These are phyloP conservation scores for Calamus simplicifolius DNA, from an alignment of 176 grass and related monocot species.

Conservation along the genomic window DNA sequence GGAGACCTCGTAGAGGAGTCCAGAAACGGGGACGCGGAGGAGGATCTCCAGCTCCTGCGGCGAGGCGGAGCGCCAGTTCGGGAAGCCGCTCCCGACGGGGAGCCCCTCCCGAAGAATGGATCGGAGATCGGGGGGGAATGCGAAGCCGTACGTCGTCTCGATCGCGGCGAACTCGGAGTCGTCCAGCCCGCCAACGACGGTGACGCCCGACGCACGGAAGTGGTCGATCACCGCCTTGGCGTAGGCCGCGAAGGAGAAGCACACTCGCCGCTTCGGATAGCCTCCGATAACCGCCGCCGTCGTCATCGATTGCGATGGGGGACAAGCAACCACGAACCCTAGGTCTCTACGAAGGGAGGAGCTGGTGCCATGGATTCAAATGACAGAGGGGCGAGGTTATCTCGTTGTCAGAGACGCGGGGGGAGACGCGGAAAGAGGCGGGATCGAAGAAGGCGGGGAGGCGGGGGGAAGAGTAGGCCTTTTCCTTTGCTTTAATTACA, in stretches of 20 bases:
- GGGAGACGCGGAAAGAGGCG: no score
- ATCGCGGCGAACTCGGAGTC: conserved; percentile 1
- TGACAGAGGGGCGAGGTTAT: no score
- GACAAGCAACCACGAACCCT: no score
- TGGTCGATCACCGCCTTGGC: conserved; percentile 7
- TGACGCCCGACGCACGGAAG: conserved; percentile 3
- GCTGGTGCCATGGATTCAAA: no score
- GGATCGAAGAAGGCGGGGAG: no score
- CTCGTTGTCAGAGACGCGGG: no score
- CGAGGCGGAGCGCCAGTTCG: conserved; percentile 18
- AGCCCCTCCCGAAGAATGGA: conserved; percentile 14
- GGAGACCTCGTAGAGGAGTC: conserved; percentile 2
- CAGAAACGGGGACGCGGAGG: conserved; percentile 4
- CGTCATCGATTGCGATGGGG: not conserved
- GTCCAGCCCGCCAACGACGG: not conserved
- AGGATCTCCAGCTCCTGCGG: conserved; percentile 3
- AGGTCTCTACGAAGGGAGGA: no score
- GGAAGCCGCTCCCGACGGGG: conserved; percentile 12
- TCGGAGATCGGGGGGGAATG: conserved; percentile 15
- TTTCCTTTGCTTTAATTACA: no score
- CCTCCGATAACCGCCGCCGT: not conserved
- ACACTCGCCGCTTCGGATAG: not conserved
- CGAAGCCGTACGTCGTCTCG: conserved; percentile 9
- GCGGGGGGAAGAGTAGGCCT: no score
- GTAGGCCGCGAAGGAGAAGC: conserved; percentile 22